Percentiles rank a stretch among this genome's conserved stretches.
These are phyloP conservation scores for Bjerkandera adusta DNA, from an alignment of 1,284 basidiomycete species.

Conservation along the genomic window DNA sequence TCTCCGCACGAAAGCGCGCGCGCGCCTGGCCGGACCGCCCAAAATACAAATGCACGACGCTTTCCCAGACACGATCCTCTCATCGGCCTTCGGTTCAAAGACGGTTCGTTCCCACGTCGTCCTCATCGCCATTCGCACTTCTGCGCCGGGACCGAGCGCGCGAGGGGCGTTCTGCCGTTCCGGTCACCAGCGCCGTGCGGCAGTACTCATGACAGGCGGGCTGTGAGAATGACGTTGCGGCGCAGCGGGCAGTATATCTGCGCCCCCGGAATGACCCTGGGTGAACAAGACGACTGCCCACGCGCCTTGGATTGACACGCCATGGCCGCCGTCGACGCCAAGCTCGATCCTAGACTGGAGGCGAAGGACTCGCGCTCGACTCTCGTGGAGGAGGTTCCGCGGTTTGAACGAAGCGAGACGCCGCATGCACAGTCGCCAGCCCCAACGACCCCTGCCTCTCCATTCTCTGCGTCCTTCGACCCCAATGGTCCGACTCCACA, in stretches of 20 bases:
- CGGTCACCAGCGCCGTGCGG: constrained; percentile 9
- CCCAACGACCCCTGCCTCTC: constrained; percentile 12
- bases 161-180: neutral
- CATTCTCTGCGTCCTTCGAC: constrained; percentile 25
- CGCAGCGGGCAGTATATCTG: constrained; percentile 5
- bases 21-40: no score
- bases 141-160: constrained; percentile 8
- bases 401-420: no score
- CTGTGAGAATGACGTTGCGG: constrained; percentile 14
- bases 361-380: constrained; percentile 14
- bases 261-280: neutral
- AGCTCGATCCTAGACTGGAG: constrained; percentile 4
- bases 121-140: neutral
- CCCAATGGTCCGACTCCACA: constrained; percentile 18
- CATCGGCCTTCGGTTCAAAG: constrained; percentile 10
- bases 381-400: constrained; percentile 12
- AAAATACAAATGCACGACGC: no score
- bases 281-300: neutral
- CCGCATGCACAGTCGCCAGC: neutral
- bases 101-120: constrained; percentile 11
- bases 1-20: no score
- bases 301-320: neutral
- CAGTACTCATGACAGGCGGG: constrained; percentile 8
- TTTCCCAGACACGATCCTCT: no score
- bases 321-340: neutral